Percentiles rank a stretch among this genome's conserved stretches.
These are phyloP conservation scores for Phytophthora palmivora DNA, from an alignment of 352 stramenopile species.

Conservation along the genomic window DNA sequence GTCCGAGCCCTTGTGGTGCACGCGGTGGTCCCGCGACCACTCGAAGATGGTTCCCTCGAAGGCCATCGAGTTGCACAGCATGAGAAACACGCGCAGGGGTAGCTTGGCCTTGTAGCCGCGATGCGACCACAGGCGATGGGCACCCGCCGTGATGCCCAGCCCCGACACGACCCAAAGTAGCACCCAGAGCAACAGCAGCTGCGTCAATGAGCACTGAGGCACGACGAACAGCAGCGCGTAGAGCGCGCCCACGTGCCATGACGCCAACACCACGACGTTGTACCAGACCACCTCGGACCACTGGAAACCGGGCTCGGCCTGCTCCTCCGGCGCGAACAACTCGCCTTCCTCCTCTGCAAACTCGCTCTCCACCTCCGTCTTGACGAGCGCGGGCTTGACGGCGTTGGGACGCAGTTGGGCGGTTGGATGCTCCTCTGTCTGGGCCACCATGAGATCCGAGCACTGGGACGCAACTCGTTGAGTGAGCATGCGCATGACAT, in stretches of 20 bases:
- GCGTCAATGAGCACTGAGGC: constrained; percentile 45
- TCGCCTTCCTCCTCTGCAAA: constrained; percentile 55
- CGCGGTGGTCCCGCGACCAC: constrained; percentile 98
- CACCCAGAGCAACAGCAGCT: constrained; percentile 72
- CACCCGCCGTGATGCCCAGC: constrained; percentile 97
- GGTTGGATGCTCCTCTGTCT: constrained; percentile 5
- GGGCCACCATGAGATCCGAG: constrained; percentile 14
- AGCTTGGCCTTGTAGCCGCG: constrained; percentile 95
- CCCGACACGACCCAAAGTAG: constrained; percentile 81
- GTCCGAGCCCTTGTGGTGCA: constrained; percentile 99
- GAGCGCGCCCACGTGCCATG: constrained; percentile 80
- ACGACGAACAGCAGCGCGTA: constrained; percentile 76
- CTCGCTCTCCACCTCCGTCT: constrained; percentile 24
- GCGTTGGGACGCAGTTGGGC: constrained; percentile 10
- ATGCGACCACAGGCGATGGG: constrained; percentile 98
- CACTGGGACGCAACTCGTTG: constrained; percentile 19
- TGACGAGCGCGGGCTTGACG: constrained; percentile 12
- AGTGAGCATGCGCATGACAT: constrained; percentile 28
- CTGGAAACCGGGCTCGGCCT: constrained; percentile 46
- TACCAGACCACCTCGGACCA: constrained; percentile 89
- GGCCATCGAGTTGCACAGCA: constrained; percentile 98
- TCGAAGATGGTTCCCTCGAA: constrained; percentile 97
- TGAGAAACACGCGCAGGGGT: constrained; percentile 93
- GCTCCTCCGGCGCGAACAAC: constrained; percentile 42
- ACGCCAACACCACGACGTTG: constrained; percentile 70